phyloP scores from a whole-genome alignment of 805 yeast species.

The Cyberlindnera subsufficiens region DNA sequence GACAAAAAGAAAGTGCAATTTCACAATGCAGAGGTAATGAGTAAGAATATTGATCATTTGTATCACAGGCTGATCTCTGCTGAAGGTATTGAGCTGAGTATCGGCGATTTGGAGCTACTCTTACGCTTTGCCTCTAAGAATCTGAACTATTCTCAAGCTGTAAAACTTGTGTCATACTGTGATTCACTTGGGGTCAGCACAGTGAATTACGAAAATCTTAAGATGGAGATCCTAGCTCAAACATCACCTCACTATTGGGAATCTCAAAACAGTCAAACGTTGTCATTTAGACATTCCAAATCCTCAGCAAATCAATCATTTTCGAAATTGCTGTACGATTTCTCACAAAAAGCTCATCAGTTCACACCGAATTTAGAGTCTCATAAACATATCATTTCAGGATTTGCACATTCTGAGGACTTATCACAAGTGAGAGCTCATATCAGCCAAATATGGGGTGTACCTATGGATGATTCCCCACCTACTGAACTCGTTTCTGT shows the following conservation, averaged over 20 bases:
- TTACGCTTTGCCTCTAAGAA: conserved; percentile 1
- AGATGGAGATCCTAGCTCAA: conserved; percentile 12
- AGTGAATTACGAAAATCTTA: conserved; percentile 12
- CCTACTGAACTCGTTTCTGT: conserved; percentile 4
- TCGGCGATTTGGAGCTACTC: conserved; percentile 5
- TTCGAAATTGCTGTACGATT: conserved; percentile 3
- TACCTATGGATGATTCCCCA: conserved; percentile 3
- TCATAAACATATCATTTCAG: conserved; percentile 18
- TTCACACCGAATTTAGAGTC: conserved; percentile 14
- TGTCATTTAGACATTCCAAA: background rate
- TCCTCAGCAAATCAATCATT: conserved; percentile 1
- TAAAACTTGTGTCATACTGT: conserved; percentile 4
- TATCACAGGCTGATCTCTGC: conserved; percentile 1
- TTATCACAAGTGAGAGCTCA: conserved; percentile 16
- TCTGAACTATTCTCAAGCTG: conserved; percentile 6
- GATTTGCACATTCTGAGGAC: conserved; percentile 15
- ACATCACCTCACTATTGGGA: conserved; percentile 16
- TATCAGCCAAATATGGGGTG: conserved; percentile 19
- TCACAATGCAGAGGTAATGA: background rate
- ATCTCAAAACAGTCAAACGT: background rate
- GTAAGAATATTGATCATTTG: conserved; percentile 1
- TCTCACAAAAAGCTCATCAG: conserved; percentile 3
- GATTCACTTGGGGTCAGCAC: conserved; percentile 5
- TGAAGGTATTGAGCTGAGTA: conserved; percentile 4
- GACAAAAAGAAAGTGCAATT: background rate